Evolutionary conservation across 2,329 filamentous ascomycete genomes (phyloP).

Genomic region (Penicillium sp.): DNA sequence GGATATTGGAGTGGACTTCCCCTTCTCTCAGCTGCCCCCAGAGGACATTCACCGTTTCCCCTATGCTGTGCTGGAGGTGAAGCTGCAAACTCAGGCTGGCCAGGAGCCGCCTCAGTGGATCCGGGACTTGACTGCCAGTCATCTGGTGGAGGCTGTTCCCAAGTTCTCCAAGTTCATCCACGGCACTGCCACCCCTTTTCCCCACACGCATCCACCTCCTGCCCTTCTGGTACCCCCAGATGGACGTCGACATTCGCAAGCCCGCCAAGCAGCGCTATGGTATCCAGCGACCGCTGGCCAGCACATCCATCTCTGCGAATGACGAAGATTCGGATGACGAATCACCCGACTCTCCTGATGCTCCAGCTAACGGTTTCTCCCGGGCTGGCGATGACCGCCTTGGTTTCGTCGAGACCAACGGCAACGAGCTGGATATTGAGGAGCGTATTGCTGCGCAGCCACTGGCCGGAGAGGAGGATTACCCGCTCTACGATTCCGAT

Average conservation of each 20-base stretch:
- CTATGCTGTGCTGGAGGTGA: constrained; percentile 94
- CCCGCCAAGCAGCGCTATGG: constrained; percentile 85
- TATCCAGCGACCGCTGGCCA: constrained; percentile 76
- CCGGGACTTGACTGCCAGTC: constrained; percentile 84
- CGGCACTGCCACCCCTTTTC: constrained; percentile 80
- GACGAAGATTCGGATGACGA: constrained; percentile 73
- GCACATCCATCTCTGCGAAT: constrained; percentile 72
- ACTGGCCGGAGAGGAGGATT: constrained; percentile 64
- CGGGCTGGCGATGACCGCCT: constrained; percentile 37
- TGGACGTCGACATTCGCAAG: constrained; percentile 97
- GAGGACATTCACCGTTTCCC: constrained; percentile 89
- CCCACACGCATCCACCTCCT: constrained; percentile 83
- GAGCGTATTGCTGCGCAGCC: constrained; percentile 71
- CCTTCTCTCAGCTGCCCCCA: constrained; percentile 82
- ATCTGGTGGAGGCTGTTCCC: constrained; percentile 96
- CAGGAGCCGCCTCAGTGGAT: constrained; percentile 98
- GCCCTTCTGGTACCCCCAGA: constrained; percentile 97
- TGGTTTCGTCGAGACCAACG: constrained; percentile 48
- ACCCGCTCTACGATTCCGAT: constrained; percentile 86
- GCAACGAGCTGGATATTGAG: constrained; percentile 68
- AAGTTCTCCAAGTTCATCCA: constrained; percentile 99
- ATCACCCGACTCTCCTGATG: constrained; percentile 8
- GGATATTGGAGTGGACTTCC: constrained; percentile 96
- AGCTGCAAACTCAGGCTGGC: constrained; percentile 92
- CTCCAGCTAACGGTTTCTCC: constrained; percentile 1